phyloP scores from a whole-genome alignment of 345 rosid genomes.

The Moringa oleifera region DNA sequence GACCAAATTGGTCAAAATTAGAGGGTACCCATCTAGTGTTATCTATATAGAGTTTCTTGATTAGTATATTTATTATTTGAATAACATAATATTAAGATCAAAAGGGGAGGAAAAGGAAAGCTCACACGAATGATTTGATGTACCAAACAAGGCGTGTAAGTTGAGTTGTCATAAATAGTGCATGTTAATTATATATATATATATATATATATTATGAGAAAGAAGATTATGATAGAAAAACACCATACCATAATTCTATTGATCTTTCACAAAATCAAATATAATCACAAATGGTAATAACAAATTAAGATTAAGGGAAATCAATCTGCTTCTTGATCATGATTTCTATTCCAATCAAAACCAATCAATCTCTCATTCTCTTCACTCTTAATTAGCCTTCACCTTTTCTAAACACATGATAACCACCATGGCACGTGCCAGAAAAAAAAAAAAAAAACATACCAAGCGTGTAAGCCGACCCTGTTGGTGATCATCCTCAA shows the following conservation, averaged over 20 bases:
- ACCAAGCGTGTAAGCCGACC: constrained; percentile 7
- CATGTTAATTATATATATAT: no score
- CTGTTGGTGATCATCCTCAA: constrained; percentile 15
- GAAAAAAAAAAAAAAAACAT: constrained; percentile 22
- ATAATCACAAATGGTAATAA: constrained; percentile 20
- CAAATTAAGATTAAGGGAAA: constrained; percentile 16
- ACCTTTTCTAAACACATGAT: neutral
- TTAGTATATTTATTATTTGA: no score
- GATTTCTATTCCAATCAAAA: constrained; percentile 24
- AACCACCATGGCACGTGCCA: constrained; percentile 18
- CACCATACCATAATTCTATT: neutral
- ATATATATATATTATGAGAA: no score
- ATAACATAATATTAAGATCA: no score
- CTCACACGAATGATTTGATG: no score
- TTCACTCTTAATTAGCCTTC: neutral
- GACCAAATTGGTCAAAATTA: no score
- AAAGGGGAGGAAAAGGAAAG: no score
- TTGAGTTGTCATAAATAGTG: no score
- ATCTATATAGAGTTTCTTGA: no score
- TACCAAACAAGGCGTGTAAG: no score
- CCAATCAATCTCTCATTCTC: constrained; percentile 5
- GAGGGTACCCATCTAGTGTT: no score
- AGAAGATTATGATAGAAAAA: no score
- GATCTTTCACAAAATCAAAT: constrained; percentile 9
- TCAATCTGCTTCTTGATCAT: constrained; percentile 17